Percentiles rank a stretch among this genome's conserved stretches.
These are phyloP conservation scores for Botrytis paeoniae DNA, from an alignment of 2,329 filamentous ascomycete genomes.

Conservation along the genomic window DNA sequence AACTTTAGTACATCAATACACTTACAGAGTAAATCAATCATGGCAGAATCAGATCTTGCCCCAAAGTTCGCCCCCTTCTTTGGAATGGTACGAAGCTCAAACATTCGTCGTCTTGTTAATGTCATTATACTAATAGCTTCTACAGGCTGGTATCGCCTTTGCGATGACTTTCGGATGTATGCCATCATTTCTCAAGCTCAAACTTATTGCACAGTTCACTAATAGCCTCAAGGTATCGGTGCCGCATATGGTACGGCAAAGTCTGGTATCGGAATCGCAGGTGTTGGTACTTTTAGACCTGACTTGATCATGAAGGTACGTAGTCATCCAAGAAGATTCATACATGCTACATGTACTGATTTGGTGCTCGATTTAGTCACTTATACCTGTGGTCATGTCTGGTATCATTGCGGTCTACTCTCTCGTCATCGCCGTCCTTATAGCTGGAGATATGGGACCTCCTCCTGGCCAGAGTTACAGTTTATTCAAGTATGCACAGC, in stretches of 20 bases:
- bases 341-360: slow-evolving; percentile 12
- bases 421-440: slow-evolving; percentile 93
- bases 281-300: slow-evolving; percentile 79
- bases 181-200: slow-evolving; percentile 32
- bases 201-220: not conserved
- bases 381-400: slow-evolving; percentile 94
- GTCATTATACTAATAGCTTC: slow-evolving; percentile 31
- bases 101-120: slow-evolving; percentile 21
- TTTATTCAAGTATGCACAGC: slow-evolving; percentile 68
- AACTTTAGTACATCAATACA: slow-evolving; percentile 14
- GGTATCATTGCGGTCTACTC: slow-evolving; percentile 99
- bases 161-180: slow-evolving; percentile 84
- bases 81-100: slow-evolving; percentile 67
- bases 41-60: slow-evolving; percentile 58
- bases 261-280: slow-evolving; percentile 82
- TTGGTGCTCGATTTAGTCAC: slow-evolving; percentile 47
- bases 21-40: slow-evolving; percentile 38
- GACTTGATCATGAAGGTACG: slow-evolving; percentile 88
- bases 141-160: slow-evolving; percentile 70
- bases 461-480: slow-evolving; percentile 68
- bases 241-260: slow-evolving; percentile 87
- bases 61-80: slow-evolving; percentile 86
- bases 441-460: slow-evolving; percentile 82
- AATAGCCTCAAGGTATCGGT: slow-evolving; percentile 46
- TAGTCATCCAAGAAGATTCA: not conserved